Percentiles rank a stretch among this genome's conserved stretches.
These are phyloP conservation scores for Mucor ambiguus DNA, from an alignment of 371 early-diverging fungal genomes.

Conservation along the genomic window DNA sequence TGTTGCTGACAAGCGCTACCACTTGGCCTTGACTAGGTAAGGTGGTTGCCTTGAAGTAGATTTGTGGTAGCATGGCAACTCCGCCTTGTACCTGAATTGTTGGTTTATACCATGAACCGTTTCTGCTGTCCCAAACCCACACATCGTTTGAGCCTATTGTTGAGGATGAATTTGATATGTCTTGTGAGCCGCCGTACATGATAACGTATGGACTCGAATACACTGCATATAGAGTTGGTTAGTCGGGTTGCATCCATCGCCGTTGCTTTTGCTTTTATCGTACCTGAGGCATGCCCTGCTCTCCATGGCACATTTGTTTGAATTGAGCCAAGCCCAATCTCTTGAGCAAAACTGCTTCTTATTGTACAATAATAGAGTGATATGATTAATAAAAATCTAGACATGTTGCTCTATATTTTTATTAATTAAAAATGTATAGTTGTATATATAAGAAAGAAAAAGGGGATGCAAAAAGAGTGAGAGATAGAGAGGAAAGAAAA, in stretches of 20 bases:
- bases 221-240: background rate
- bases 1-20: slow-evolving; percentile 41
- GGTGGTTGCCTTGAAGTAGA: slow-evolving; percentile 35
- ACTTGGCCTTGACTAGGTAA: slow-evolving; percentile 46
- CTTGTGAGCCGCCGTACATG: slow-evolving; percentile 46
- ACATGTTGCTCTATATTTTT: slow-evolving; percentile 1
- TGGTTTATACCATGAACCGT: slow-evolving; percentile 48
- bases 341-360: slow-evolving; percentile 7
- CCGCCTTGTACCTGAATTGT: slow-evolving; percentile 30
- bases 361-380: background rate
- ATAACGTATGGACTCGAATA: slow-evolving; percentile 41
- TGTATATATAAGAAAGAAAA: slow-evolving; percentile 5
- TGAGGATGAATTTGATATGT: slow-evolving; percentile 19
- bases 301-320: slow-evolving; percentile 46
- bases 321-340: slow-evolving; percentile 24
- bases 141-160: slow-evolving; percentile 35
- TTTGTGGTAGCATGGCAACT: slow-evolving; percentile 31
- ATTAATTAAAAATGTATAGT: slow-evolving; percentile 4
- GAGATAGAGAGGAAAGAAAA: background rate
- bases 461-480: background rate
- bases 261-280: background rate
- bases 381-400: background rate
- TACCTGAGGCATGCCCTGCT: slow-evolving; percentile 57
- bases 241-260: background rate
- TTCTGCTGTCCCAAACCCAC: slow-evolving; percentile 49